Conservation (phyloP, 2,329 filamentous ascomycete species). For the Trichoderma asperellum region DNA sequence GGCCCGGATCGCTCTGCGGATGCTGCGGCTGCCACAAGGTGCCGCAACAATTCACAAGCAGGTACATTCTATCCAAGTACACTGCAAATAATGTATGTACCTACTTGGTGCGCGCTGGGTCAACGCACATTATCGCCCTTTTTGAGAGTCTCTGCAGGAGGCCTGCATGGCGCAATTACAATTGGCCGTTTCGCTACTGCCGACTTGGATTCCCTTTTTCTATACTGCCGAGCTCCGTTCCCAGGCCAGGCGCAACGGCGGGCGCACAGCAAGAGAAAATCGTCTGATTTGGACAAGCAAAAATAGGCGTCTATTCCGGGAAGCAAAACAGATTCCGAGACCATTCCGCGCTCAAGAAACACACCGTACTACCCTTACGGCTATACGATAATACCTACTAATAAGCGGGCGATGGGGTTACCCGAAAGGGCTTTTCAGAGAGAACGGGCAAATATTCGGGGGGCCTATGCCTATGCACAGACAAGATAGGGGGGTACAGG, state of each 20-base stretch:
- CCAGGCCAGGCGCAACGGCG: not conserved
- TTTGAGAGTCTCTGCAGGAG: not conserved
- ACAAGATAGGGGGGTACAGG: conserved; percentile 7
- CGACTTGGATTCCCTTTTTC: not conserved
- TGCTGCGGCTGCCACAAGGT: not conserved
- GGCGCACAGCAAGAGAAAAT: not conserved
- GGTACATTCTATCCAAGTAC: not conserved
- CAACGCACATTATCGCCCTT: not conserved
- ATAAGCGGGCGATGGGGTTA: not conserved
- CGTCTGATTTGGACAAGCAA: not conserved
- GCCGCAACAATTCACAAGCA: not conserved
- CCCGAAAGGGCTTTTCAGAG: not conserved
- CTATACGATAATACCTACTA: not conserved
- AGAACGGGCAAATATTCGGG: not conserved
- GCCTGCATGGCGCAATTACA: not conserved
- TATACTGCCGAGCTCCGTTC: not conserved
- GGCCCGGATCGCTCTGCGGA: not conserved
- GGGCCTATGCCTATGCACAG: not conserved
- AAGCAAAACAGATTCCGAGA: not conserved
- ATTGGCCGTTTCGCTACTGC: not conserved
- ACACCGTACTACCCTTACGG: not conserved
- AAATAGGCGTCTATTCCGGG: not conserved
- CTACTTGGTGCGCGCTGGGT: not conserved
- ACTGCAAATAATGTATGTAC: no score
- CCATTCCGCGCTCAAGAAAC: not conserved